Base-by-base conservation (phyloP, 805 yeast species). In the Cyberlindnera lachancei region DNA sequence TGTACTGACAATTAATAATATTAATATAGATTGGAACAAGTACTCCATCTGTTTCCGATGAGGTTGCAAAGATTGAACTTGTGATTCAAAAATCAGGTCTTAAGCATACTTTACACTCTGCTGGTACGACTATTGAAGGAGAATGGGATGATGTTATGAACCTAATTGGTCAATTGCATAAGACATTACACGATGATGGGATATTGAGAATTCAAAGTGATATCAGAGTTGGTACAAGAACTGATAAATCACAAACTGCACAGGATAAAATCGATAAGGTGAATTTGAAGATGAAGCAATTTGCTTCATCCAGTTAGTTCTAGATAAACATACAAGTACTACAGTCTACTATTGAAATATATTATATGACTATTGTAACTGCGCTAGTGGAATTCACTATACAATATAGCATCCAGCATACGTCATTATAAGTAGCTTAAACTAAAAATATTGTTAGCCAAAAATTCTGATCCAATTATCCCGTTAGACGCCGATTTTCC, bases 71-170 rank as follows among this genome's bases (percentile, higher is more conserved):
- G 29, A 75, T 81, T 25, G 90, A 86, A 40, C 61, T 68, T 18
- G 55, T 74, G 33, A 76, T 86, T 17, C 65, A 79, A 36, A 65
- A 65, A 16, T 72, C 82, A 19, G 78, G 73, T 3, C 60, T 86
- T 34, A 66, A 75, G 30, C 75, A 79, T 40, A 75, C 83, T 2
- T 61, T 86, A 38, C 96, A 86, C 57, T 80, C 94, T 45, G 96
- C 96, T 3, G 96, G 96, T 4, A 86, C 95, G 6, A 85, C 95
- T 2, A 76, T 81, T 45, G 75, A 82, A 47, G 96, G 96, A 1
- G 87, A 86, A n/a, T 87, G 95, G 95, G 75, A 76, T 48, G 87
- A 81, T 34, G 95, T 87, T 2, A 79, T 77, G 75, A 73, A 66
- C 21, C 58, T 84, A 33, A 79, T 86, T 46, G 95, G 95, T 7